Percentiles rank a stretch among this genome's conserved stretches.
Conservation (phyloP, 345 rosid species). For the Eucalyptus fibrosa region DNA sequence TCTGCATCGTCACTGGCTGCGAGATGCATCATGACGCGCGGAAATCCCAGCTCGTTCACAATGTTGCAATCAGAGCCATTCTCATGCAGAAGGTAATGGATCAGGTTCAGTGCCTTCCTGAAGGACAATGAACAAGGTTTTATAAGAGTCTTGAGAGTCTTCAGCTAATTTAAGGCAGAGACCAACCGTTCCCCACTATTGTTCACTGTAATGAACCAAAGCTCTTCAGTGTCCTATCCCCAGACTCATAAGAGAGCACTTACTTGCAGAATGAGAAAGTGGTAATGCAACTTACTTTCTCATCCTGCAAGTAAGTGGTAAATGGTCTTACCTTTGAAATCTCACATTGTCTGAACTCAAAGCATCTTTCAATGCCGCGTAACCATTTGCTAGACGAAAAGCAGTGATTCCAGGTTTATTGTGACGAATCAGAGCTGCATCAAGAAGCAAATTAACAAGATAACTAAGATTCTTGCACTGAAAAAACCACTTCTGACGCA, state of each 20-base stretch:
- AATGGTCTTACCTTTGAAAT: conserved; percentile 59
- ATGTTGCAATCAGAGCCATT: conserved; percentile 55
- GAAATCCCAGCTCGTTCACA: conserved; percentile 57
- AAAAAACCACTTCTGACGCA: not conserved
- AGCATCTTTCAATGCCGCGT: conserved; percentile 70
- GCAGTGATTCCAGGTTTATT: conserved; percentile 72
- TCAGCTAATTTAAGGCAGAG: not conserved
- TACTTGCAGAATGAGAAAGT: not conserved
- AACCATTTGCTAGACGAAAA: conserved; percentile 87
- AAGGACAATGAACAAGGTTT: not conserved
- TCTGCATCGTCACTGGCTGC: conserved; percentile 63
- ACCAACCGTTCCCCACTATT: not conserved
- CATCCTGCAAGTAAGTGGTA: not conserved
- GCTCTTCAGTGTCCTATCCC: not conserved
- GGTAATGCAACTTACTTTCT: not conserved
- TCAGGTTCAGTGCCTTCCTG: conserved; percentile 92
- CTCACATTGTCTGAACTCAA: conserved; percentile 50
- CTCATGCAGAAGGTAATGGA: conserved; percentile 75
- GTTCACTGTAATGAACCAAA: not conserved
- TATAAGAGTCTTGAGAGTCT: not conserved
- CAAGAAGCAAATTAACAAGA: not conserved
- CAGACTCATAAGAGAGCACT: not conserved
- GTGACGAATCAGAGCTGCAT: conserved; percentile 71
- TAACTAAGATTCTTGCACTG: not conserved
- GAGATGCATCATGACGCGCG: conserved; percentile 73